Evolutionary conservation across 129 eudicot species (phyloP).

Genomic region (Heracleum sosnowskyi): DNA sequence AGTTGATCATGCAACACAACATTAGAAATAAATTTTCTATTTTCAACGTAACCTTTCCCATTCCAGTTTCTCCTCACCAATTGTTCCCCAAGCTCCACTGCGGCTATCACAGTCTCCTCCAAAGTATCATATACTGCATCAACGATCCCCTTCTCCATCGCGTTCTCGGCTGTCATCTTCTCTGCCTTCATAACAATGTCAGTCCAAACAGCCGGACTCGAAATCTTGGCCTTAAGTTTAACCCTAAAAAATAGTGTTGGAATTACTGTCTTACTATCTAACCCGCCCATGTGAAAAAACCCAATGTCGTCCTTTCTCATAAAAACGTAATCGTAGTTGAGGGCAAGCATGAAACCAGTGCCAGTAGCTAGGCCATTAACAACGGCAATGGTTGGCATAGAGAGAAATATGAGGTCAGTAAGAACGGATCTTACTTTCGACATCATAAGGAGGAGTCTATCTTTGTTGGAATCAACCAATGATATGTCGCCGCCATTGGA

Average conservation of each 20-base stretch:
- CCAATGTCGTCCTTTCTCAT: conserved; percentile 69
- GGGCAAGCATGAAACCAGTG: conserved; percentile 45
- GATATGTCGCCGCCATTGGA: conserved; percentile 69
- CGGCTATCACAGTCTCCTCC: conserved; percentile 62
- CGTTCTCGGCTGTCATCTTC: conserved; percentile 51
- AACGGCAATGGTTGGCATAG: conserved; percentile 82
- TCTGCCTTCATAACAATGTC: conserved; percentile 46
- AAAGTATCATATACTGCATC: conserved; percentile 41
- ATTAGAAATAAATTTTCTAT: conserved; percentile 31
- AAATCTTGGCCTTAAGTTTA: conserved; percentile 31
- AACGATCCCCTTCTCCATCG: conserved; percentile 52
- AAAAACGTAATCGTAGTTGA: conserved; percentile 56
- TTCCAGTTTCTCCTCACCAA: conserved; percentile 50
- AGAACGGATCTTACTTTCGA: conserved; percentile 43
- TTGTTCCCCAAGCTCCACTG: conserved; percentile 39
- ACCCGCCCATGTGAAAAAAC: not conserved
- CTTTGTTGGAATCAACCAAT: conserved; percentile 38
- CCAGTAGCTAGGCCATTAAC: conserved; percentile 73
- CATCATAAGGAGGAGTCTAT: conserved; percentile 30
- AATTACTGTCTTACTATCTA: not conserved
- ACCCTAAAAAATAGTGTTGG: conserved; percentile 29
- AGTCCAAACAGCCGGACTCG: conserved; percentile 34
- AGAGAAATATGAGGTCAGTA: conserved; percentile 46
- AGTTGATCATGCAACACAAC: conserved; percentile 39
- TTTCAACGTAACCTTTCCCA: conserved; percentile 46